phyloP scores from a whole-genome alignment of 2,329 filamentous ascomycete genomes.

The Colletotrichum sp. region DNA sequence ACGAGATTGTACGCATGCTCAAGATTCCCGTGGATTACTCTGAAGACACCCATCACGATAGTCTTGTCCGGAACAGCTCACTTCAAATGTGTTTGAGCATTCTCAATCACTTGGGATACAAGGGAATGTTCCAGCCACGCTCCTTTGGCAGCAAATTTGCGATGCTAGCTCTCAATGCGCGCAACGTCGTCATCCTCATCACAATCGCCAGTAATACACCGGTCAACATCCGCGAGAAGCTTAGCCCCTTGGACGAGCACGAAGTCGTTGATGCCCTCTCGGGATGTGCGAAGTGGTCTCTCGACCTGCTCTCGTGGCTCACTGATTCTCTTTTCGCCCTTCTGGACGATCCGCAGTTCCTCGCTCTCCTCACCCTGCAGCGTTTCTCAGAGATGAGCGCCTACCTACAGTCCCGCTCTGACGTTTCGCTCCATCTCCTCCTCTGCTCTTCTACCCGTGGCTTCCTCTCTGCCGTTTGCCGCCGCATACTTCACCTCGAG shows the following conservation, averaged over 20 bases:
- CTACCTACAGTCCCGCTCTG: constrained; percentile 59
- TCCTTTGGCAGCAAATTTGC: constrained; percentile 76
- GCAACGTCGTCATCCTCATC: constrained; percentile 72
- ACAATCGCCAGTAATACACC: constrained; percentile 66
- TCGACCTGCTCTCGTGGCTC: constrained; percentile 72
- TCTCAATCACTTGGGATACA: constrained; percentile 78
- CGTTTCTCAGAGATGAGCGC: constrained; percentile 54
- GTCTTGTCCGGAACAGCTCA: constrained; percentile 73
- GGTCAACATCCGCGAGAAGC: constrained; percentile 57
- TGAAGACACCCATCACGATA: constrained; percentile 73
- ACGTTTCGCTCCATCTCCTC: constrained; percentile 66
- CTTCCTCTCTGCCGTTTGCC: constrained; percentile 73
- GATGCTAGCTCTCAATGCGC: constrained; percentile 75
- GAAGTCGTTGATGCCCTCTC: constrained; percentile 76
- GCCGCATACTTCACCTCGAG: constrained; percentile 65
- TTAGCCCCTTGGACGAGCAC: constrained; percentile 68
- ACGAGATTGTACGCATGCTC: constrained; percentile 71
- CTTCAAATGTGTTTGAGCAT: constrained; percentile 81
- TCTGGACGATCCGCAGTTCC: constrained; percentile 56
- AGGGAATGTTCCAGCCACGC: constrained; percentile 64
- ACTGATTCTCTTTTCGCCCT: constrained; percentile 64
- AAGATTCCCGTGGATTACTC: constrained; percentile 83
- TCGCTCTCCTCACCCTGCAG: constrained; percentile 51
- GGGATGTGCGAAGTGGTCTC: constrained; percentile 79
- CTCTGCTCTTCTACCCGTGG: constrained; percentile 77